Percentiles rank a stretch among this genome's conserved stretches.
Evolutionary conservation across 345 rosid genomes (phyloP).

Genomic region (Salix brachista): DNA sequence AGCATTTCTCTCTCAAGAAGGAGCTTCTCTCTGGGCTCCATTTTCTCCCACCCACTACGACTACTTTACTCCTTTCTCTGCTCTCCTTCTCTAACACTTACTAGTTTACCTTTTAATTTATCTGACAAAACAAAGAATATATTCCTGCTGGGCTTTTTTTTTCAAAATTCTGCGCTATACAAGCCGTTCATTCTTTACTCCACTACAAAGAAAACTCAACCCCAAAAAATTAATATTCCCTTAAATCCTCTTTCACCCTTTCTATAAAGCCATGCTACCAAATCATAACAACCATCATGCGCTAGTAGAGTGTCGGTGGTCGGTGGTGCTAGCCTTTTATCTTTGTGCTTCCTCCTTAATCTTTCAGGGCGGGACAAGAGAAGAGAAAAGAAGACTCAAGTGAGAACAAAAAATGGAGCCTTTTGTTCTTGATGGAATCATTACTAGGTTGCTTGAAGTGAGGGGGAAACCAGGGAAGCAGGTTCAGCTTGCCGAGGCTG

Average conservation of each 20-base stretch:
- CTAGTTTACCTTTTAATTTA: neutral
- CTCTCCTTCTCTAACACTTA: neutral
- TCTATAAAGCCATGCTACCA: neutral
- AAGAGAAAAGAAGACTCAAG: neutral
- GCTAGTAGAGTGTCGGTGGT: neutral
- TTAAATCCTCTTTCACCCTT: neutral
- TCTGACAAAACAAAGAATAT: constrained; percentile 6
- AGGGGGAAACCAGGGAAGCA: constrained; percentile 29
- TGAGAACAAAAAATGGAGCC: constrained; percentile 7
- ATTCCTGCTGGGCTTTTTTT: constrained; percentile 4
- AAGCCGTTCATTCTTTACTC: constrained; percentile 13
- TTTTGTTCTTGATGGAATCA: constrained; percentile 21
- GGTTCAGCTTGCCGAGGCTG: constrained; percentile 29
- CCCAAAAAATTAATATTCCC: neutral
- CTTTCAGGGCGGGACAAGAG: neutral
- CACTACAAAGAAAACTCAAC: constrained; percentile 6
- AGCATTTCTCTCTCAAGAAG: neutral
- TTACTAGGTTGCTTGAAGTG: constrained; percentile 22
- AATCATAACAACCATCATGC: neutral
- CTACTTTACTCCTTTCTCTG: neutral
- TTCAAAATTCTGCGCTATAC: neutral
- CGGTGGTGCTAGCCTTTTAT: neutral
- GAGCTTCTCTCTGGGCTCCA: neutral
- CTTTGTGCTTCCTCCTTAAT: neutral
- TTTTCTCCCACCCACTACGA: neutral